Evolutionary conservation across 148 eudicot species (phyloP).

Genomic region (Camellia sinensis): DNA sequence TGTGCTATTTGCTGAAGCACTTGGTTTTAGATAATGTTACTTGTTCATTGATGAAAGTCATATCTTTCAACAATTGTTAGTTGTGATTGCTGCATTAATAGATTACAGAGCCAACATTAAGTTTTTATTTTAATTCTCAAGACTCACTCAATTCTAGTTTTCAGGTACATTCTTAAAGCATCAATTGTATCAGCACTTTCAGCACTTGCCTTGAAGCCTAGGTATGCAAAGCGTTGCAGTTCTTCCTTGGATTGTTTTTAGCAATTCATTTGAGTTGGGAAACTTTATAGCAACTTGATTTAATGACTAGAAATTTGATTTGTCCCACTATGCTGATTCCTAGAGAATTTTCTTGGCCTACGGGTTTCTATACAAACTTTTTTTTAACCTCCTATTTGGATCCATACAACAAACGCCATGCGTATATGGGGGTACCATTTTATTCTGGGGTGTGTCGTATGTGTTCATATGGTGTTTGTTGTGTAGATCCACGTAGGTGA

Average conservation of each 20-base stretch:
- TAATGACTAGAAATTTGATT: neutral
- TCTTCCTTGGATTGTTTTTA: neutral
- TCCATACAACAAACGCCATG: too few species aligned
- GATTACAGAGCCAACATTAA: neutral
- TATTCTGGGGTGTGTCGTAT: too few species aligned
- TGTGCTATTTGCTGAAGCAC: neutral
- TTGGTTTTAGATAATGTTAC: neutral
- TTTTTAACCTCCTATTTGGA: too few species aligned
- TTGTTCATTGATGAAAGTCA: neutral
- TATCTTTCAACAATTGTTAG: neutral
- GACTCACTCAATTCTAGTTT: constrained; percentile 14
- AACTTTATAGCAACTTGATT: neutral
- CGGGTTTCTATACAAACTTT: neutral
- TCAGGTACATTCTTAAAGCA: constrained; percentile 65
- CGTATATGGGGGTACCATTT: too few species aligned
- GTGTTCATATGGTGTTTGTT: too few species aligned
- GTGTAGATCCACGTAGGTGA: too few species aligned
- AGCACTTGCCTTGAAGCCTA: constrained; percentile 46
- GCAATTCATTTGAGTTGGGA: too few species aligned
- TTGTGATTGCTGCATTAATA: neutral
- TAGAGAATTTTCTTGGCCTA: neutral
- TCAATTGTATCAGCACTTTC: constrained; percentile 59
- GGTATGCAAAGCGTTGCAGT: constrained; percentile 24
- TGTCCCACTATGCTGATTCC: neutral
- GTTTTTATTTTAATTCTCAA: neutral